phyloP scores from a whole-genome alignment of 2,329 filamentous ascomycete species.

The Aspergillus sp. region DNA sequence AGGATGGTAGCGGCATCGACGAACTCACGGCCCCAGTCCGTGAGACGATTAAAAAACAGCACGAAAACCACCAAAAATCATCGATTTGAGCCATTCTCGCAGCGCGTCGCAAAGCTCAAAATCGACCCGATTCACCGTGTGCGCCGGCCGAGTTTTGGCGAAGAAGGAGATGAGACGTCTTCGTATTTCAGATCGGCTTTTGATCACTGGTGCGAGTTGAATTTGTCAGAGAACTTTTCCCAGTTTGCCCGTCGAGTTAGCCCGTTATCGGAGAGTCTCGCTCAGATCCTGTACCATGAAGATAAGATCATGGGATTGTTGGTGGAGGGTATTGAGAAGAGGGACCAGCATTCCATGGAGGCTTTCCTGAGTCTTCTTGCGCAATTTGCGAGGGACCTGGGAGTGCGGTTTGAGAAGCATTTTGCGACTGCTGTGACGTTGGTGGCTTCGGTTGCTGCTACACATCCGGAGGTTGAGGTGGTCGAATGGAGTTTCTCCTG shows the following conservation, averaged over 20 bases:
- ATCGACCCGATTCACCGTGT: conserved; percentile 90
- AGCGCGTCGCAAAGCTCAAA: conserved; percentile 83
- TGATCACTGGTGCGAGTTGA: conserved; percentile 85
- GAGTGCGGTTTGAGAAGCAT: conserved; percentile 78
- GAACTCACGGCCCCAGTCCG: conserved; percentile 62
- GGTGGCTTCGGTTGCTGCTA: conserved; percentile 70
- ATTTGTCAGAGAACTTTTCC: conserved; percentile 74
- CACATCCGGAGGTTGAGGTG: conserved; percentile 73
- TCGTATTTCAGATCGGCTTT: conserved; percentile 81
- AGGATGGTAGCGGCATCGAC: conserved; percentile 50
- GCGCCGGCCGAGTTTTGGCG: conserved; percentile 71
- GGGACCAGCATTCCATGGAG: conserved; percentile 74
- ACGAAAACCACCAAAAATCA: conserved; percentile 76
- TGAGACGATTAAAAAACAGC: conserved; percentile 58
- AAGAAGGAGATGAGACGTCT: conserved; percentile 66
- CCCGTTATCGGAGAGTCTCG: conserved; percentile 78
- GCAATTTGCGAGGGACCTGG: conserved; percentile 91
- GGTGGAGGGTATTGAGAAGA: conserved; percentile 66
- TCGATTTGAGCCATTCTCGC: conserved; percentile 83
- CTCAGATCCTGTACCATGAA: conserved; percentile 87
- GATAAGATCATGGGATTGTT: conserved; percentile 74
- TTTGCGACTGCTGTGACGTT: conserved; percentile 69
- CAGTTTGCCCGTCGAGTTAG: conserved; percentile 68
- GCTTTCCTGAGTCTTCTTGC: conserved; percentile 81
- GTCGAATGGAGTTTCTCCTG: conserved; percentile 97